A percentile compares a stretch with the other conserved stretches of the same genome.
Conservation (phyloP, 2,329 filamentous ascomycete species). For the Ophiostoma australiae region DNA sequence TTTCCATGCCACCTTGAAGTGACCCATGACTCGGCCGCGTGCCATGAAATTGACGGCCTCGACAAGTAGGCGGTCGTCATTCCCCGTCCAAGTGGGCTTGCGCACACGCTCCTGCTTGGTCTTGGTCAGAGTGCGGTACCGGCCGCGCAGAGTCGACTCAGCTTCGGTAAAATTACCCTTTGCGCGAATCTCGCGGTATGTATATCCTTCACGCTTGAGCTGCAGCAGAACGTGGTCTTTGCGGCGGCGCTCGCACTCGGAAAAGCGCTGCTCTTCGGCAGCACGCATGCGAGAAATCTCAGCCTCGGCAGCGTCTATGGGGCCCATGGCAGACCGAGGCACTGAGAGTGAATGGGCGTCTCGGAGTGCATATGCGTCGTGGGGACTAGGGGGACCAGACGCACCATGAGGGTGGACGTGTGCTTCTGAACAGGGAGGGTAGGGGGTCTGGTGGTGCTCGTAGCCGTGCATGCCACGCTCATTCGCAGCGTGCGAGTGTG, state of each 20-base stretch:
- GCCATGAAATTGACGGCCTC: slow-evolving; percentile 40
- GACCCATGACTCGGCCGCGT: slow-evolving; percentile 31
- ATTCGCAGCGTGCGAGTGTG: not conserved
- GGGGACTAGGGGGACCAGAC: not conserved
- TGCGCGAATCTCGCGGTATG: slow-evolving; percentile 60
- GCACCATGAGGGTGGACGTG: not conserved
- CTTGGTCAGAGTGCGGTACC: slow-evolving; percentile 62
- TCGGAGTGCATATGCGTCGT: not conserved
- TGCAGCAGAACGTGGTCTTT: slow-evolving; percentile 50
- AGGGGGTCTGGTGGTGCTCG: not conserved
- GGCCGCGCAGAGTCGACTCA: slow-evolving; percentile 67
- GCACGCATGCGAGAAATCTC: not conserved
- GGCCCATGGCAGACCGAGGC: not conserved
- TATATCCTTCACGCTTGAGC: slow-evolving; percentile 52
- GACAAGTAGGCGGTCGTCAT: slow-evolving; percentile 49
- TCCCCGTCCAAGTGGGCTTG: slow-evolving; percentile 58
- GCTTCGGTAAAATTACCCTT: slow-evolving; percentile 55
- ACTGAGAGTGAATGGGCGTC: not conserved
- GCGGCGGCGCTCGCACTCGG: not conserved
- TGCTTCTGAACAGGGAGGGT: not conserved
- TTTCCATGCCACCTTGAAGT: slow-evolving; percentile 52
- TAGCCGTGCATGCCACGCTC: not conserved
- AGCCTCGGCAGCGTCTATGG: not conserved
- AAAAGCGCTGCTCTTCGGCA: not conserved
- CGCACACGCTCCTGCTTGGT: slow-evolving; percentile 56